Conservation (phyloP, 306 rosid species). For the Prunus mongolica region DNA sequence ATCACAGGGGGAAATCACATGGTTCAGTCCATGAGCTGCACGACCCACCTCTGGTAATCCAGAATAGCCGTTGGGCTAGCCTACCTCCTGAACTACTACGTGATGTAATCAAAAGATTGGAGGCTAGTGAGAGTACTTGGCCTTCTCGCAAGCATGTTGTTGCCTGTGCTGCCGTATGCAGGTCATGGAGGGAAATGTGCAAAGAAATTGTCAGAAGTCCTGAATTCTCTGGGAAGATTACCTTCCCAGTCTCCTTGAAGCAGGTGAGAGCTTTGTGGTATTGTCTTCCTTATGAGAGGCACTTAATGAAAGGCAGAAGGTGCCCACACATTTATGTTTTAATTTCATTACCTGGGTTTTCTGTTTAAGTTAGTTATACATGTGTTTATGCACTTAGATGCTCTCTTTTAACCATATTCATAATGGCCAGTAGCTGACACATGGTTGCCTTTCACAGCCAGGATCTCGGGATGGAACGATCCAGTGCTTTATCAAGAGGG, state of each 20-base stretch:
- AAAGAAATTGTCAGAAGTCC: constrained; percentile 70
- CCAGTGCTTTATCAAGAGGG: constrained; percentile 92
- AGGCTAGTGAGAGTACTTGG: constrained; percentile 81
- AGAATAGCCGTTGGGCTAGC: constrained; percentile 77
- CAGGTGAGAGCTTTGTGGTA: constrained; percentile 48
- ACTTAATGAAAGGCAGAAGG: background rate
- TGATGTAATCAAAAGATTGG: constrained; percentile 78
- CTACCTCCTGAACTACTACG: constrained; percentile 86
- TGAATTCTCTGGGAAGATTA: constrained; percentile 76
- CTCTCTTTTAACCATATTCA: background rate
- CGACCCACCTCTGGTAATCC: constrained; percentile 40
- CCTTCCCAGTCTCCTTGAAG: constrained; percentile 85
- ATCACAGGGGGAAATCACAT: constrained; percentile 66
- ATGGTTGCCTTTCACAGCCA: constrained; percentile 53
- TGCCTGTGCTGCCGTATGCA: constrained; percentile 81
- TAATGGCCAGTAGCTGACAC: constrained; percentile 3
- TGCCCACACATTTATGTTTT: background rate
- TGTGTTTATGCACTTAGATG: background rate
- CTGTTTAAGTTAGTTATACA: background rate
- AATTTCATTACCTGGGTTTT: background rate
- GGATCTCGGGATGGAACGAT: constrained; percentile 76
- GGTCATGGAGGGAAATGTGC: constrained; percentile 94
- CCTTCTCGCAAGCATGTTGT: constrained; percentile 80
- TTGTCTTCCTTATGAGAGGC: background rate
- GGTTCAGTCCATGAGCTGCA: constrained; percentile 60